phyloP scores from a whole-genome alignment of 2,329 filamentous ascomycete genomes.

The Colletotrichum sp. region DNA sequence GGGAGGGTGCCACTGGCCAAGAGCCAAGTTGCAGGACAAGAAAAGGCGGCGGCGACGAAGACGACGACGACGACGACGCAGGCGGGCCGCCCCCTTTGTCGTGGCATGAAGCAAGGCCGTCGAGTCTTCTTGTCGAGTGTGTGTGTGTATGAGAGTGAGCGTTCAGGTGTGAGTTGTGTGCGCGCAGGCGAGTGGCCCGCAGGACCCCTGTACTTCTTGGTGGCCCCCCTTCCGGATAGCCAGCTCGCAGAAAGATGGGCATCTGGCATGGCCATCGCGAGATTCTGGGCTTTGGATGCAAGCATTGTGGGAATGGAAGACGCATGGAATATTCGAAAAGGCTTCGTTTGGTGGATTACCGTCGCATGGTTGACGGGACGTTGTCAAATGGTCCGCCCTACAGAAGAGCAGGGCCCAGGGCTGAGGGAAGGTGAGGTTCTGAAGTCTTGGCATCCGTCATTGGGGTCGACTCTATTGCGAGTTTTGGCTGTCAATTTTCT shows the following conservation, averaged over 20 bases:
- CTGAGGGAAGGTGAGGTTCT: slow-evolving; percentile 20
- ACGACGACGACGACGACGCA: not conserved
- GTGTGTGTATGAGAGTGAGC: not conserved
- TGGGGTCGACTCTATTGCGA: slow-evolving; percentile 13
- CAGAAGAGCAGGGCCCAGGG: slow-evolving; percentile 19
- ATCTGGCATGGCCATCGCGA: not conserved
- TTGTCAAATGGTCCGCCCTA: slow-evolving; percentile 19
- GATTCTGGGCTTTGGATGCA: not conserved
- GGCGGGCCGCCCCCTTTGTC: not conserved
- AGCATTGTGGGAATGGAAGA: slow-evolving; percentile 1
- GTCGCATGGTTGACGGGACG: slow-evolving; percentile 20
- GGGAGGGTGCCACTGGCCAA: not conserved
- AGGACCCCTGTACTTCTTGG: not conserved
- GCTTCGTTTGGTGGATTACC: slow-evolving; percentile 17
- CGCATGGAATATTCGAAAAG: slow-evolving; percentile 21
- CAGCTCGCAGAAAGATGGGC: not conserved
- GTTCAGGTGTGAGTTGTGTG: not conserved
- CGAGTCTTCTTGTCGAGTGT: not conserved
- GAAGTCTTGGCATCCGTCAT: slow-evolving; percentile 22
- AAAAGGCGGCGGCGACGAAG: not conserved
- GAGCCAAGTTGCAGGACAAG: not conserved
- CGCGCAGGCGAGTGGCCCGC: not conserved
- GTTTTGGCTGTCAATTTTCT: slow-evolving; percentile 9
- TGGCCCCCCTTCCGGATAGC: not conserved
- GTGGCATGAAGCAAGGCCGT: not conserved